Percentiles rank a stretch among this genome's conserved stretches.
These are phyloP conservation scores for Lyophyllum atratum DNA, from an alignment of 768 basidiomycete species.

Conservation along the genomic window DNA sequence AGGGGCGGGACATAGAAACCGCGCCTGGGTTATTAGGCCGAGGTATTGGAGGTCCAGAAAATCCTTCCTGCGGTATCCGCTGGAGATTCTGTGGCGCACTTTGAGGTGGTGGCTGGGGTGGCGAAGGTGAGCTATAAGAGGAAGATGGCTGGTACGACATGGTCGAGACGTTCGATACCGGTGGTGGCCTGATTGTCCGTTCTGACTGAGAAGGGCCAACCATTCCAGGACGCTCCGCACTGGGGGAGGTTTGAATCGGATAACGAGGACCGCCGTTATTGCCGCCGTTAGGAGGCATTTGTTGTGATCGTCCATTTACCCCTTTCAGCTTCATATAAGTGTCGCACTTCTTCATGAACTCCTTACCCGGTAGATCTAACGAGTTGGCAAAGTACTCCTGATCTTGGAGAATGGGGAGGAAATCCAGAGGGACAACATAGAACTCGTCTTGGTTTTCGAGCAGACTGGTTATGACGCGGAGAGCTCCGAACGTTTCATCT, in stretches of 20 bases:
- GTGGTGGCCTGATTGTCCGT: slow-evolving; percentile 40
- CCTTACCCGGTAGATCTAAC: slow-evolving; percentile 89
- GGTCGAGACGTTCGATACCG: slow-evolving; percentile 36
- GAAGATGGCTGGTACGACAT: slow-evolving; percentile 35
- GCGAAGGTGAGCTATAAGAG: slow-evolving; percentile 41
- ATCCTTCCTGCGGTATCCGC: slow-evolving; percentile 39
- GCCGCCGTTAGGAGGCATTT: slow-evolving; percentile 37
- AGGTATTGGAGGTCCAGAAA: slow-evolving; percentile 37
- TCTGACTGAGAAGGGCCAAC: slow-evolving; percentile 42
- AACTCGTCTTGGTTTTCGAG: slow-evolving; percentile 95
- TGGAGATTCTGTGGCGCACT: slow-evolving; percentile 17
- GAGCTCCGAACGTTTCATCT: slow-evolving; percentile 92
- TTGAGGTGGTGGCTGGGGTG: slow-evolving; percentile 35
- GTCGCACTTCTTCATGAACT: slow-evolving; percentile 94
- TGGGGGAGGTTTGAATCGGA: slow-evolving; percentile 36
- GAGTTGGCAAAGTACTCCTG: slow-evolving; percentile 90
- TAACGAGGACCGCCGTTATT: slow-evolving; percentile 44
- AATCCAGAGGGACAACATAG: slow-evolving; percentile 92
- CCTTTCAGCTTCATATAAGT: slow-evolving; percentile 81
- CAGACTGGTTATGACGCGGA: slow-evolving; percentile 81
- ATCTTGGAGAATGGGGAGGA: slow-evolving; percentile 82
- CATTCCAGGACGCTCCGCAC: slow-evolving; percentile 49
- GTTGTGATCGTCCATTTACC: slow-evolving; percentile 53
- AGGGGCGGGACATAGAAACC: slow-evolving; percentile 45
- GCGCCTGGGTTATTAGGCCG: slow-evolving; percentile 40